Base-by-base conservation (phyloP, 2,329 filamentous ascomycete species). In the Bipolaris victoriae region DNA sequence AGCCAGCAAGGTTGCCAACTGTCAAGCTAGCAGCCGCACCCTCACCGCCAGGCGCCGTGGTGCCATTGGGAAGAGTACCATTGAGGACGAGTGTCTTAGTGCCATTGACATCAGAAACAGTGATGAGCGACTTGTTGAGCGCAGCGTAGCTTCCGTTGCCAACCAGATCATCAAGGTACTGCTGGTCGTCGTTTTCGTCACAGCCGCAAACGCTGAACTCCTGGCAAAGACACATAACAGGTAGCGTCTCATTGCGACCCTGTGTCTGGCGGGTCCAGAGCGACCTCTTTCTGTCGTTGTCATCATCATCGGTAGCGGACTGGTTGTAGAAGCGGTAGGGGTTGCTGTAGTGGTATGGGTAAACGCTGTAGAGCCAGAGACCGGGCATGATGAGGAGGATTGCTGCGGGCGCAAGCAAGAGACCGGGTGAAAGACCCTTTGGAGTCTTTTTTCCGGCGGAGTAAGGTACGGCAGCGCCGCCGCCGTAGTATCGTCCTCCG, bases 11-110 rank as follows among this genome's bases (percentile, higher is more conserved):
- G 52, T 75, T 68, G 11, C 70, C 63, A 10, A 72, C 40, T 4
- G 52, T 61, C 31, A 70, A 33, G n/a, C 57, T 48, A n/a, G 65
- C 46, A 3, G 64, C 66, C 3, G 61, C 68, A 22, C 66, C 66
- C 20, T 67, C 66, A 36, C 70, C 70, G 18, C 77, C 77, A 9
- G 77, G 68, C 2, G 78, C 76, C 1, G 77, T 79, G 0, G 80
- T 82, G 2, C 76, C 80, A 64, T 90, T 89, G 29, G 87, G 84
- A 3, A 94, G 78, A 0, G 88, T 90, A n/a, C 91, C 91, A 72
- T 92, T 92, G 71, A 94, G 78, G 29, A 90, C 79, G 36, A 95
- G 83, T 1, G 85, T 88, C 3, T 71, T 70, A 1, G 83, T 88
- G 48, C 86, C 86, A 54, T 90, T 88, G 59, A 89, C 82, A 51